Evolutionary conservation across 768 basidiomycete species (phyloP).

Genomic region (Pleurotus tuber-regium): DNA sequence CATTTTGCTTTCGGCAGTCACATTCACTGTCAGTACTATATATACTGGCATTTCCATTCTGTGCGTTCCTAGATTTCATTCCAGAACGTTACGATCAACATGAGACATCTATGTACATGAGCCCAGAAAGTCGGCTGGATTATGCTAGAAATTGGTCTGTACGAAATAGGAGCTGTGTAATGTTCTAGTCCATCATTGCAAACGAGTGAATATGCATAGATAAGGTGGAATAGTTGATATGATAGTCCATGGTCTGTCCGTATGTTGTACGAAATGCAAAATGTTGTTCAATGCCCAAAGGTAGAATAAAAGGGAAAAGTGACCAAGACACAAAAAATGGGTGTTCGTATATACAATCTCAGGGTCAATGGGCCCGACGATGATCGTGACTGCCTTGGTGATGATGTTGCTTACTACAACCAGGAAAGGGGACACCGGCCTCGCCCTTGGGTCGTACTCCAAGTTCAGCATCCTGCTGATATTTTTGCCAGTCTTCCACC

Average conservation of each 20-base stretch:
- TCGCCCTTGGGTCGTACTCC: conserved; percentile 11
- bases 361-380: conserved; percentile 32
- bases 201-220: no score
- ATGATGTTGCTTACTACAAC: conserved; percentile 30
- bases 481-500: conserved; percentile 83
- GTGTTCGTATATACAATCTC: conserved; percentile 20
- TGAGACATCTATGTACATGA: not conserved
- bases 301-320: conserved; percentile 5
- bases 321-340: conserved; percentile 7
- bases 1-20: conserved; percentile 11
- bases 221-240: not conserved
- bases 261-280: not conserved
- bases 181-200: no score
- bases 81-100: not conserved
- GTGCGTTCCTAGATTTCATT: not conserved
- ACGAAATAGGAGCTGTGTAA: no score
- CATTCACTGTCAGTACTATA: not conserved
- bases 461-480: conserved; percentile 52
- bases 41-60: not conserved
- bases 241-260: not conserved
- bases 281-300: not conserved
- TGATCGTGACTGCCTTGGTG: conserved; percentile 20
- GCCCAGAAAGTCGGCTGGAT: conserved; percentile 3
- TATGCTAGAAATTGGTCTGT: not conserved
- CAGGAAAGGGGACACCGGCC: conserved; percentile 59